These are phyloP conservation scores for Salix arbutifolia DNA, from an alignment of 345 rosid species.

Conservation along the genomic window DNA sequence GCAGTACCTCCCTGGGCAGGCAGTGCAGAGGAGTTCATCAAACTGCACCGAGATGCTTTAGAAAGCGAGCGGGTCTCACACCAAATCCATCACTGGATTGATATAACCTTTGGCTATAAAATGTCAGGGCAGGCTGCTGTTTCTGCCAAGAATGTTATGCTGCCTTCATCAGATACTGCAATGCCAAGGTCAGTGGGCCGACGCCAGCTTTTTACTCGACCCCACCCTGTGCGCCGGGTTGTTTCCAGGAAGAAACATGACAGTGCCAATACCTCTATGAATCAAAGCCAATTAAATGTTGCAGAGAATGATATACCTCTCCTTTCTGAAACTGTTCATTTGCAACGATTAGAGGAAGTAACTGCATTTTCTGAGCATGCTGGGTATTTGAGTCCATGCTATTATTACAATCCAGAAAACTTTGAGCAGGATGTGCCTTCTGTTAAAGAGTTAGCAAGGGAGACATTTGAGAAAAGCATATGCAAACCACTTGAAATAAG, in stretches of 20 bases:
- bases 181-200: constrained; percentile 77
- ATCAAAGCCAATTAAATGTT: constrained; percentile 34
- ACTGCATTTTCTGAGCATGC: constrained; percentile 72
- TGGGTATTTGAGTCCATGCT: constrained; percentile 57
- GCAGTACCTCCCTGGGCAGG: constrained; percentile 86
- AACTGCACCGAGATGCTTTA: constrained; percentile 76
- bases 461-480: constrained; percentile 26
- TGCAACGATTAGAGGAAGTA: constrained; percentile 70
- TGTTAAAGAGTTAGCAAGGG: constrained; percentile 26
- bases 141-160: constrained; percentile 88
- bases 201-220: constrained; percentile 70
- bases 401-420: constrained; percentile 27
- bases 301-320: constrained; percentile 35
- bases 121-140: constrained; percentile 87
- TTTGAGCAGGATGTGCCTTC: constrained; percentile 24
- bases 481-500: constrained; percentile 33
- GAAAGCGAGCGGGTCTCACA: constrained; percentile 73
- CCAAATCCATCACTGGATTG: constrained; percentile 82
- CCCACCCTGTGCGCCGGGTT: constrained; percentile 65
- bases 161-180: constrained; percentile 69
- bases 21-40: constrained; percentile 78
- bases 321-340: constrained; percentile 45
- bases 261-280: constrained; percentile 25
- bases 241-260: constrained; percentile 29
- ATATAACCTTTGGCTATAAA: constrained; percentile 87